A percentile compares a stretch with the other conserved stretches of the same genome.
phyloP scores from a whole-genome alignment of 805 yeast species.

The Diddensiella caesifluorescens region DNA sequence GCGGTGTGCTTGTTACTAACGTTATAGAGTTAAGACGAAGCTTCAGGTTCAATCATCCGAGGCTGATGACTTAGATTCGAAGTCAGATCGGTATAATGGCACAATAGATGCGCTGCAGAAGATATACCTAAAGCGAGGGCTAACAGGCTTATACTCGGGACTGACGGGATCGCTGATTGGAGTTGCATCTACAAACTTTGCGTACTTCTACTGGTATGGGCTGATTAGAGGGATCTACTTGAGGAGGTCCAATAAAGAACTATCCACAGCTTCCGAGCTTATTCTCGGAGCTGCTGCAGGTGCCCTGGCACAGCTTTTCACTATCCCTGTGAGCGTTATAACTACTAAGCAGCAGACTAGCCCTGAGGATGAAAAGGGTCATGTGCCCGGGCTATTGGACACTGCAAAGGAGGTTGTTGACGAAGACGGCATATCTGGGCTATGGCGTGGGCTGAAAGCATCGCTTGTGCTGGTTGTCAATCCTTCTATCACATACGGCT shows the following conservation, averaged over 20 bases:
- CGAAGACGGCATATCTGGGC: conserved; percentile 63
- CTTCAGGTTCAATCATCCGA: conserved; percentile 59
- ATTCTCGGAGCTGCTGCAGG: conserved; percentile 76
- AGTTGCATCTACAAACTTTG: conserved; percentile 71
- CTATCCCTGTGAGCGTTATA: conserved; percentile 74
- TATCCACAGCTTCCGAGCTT: conserved; percentile 60
- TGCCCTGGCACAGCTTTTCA: conserved; percentile 70
- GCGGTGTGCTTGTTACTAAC: conserved; percentile 2
- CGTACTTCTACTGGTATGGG: conserved; percentile 85
- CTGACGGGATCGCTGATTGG: conserved; percentile 61
- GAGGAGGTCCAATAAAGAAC: conserved; percentile 34
- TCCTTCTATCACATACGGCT: conserved; percentile 83
- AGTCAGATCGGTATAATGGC: conserved; percentile 40
- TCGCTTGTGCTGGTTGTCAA: conserved; percentile 70
- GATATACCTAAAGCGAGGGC: conserved; percentile 53
- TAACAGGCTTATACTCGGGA: conserved; percentile 69
- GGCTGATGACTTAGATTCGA: conserved; percentile 11
- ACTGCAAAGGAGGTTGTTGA: conserved; percentile 48
- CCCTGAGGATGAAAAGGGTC: conserved; percentile 10
- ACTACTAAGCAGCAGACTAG: conserved; percentile 52
- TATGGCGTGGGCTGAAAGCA: conserved; percentile 83
- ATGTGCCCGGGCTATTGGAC: conserved; percentile 31
- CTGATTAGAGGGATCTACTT: conserved; percentile 56
- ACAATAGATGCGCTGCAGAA: conserved; percentile 58
- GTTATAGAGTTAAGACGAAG: conserved; percentile 51